These are phyloP conservation scores for Medakamo hakoo DNA, from an alignment of 139 green algal species.

Conservation along the genomic window DNA sequence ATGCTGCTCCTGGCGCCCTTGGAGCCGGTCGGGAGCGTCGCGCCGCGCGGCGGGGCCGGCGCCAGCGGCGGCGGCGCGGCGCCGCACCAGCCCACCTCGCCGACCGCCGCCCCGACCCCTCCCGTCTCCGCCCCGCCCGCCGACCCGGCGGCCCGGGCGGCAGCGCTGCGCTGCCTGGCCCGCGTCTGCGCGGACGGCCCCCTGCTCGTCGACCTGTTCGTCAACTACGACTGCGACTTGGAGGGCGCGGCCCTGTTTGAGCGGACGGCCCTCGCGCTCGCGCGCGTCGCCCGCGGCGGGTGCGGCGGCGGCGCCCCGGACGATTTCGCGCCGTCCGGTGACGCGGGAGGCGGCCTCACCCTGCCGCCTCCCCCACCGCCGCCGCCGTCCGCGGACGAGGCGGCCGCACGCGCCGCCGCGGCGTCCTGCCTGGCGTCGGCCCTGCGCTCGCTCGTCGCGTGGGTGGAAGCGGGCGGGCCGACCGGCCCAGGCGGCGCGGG, in stretches of 20 bases:
- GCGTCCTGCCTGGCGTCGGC: not conserved
- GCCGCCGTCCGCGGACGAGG: not conserved
- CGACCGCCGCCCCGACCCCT: not conserved
- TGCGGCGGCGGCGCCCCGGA: constrained; percentile 5
- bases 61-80: constrained; percentile 4
- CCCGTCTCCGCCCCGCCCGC: constrained; percentile 4
- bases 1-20: constrained; percentile 88
- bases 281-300: constrained; percentile 43
- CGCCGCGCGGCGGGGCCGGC: not conserved
- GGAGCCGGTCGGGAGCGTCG: no score
- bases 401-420: no score
- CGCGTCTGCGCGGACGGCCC: constrained; percentile 63
- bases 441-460: no score
- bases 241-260: constrained; percentile 80
- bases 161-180: constrained; percentile 54
- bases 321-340: not conserved
- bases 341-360: constrained; percentile 19
- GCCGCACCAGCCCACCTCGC: not conserved
- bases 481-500: no score
- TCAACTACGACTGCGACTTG: constrained; percentile 95
- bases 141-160: constrained; percentile 24
- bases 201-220: constrained; percentile 88
- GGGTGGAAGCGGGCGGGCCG: no score
- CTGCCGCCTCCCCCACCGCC: constrained; percentile 7
- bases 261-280: constrained; percentile 62